Conservation (phyloP, 192 early-diverging fungal genomes). For the Coemansia interrupta region DNA sequence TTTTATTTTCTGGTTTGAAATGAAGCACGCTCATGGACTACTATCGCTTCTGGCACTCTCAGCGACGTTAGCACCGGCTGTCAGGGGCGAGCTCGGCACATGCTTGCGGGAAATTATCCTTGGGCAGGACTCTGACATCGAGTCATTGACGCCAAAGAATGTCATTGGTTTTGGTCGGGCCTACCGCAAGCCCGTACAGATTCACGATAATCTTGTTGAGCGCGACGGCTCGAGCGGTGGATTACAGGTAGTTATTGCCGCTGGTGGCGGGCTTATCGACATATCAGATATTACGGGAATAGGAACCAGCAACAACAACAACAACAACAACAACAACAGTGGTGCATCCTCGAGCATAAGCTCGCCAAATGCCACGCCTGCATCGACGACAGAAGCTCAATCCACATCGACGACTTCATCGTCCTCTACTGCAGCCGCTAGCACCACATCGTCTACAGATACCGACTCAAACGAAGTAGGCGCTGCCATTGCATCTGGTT, state of each 20-base stretch:
- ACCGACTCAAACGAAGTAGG: neutral
- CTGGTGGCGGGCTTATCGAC: constrained; percentile 30
- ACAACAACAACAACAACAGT: neutral
- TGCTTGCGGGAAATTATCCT: constrained; percentile 37
- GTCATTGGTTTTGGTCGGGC: constrained; percentile 2
- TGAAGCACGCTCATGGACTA: neutral
- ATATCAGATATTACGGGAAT: constrained; percentile 19
- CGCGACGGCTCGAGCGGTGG: constrained; percentile 16
- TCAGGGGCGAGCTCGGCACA: constrained; percentile 12
- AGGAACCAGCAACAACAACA: constrained; percentile 4
- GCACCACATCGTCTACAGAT: constrained; percentile 3
- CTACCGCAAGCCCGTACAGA: neutral
- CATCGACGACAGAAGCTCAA: constrained; percentile 7
- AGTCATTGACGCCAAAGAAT: constrained; percentile 24
- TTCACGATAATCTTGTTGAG: constrained; percentile 7
- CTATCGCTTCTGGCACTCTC: neutral
- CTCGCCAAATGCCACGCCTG: neutral
- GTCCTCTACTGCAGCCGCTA: constrained; percentile 5
- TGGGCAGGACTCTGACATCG: constrained; percentile 23
- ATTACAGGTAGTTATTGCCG: constrained; percentile 23
- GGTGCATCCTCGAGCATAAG: neutral
- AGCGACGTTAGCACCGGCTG: neutral
- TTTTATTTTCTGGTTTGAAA: neutral
- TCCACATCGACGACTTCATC: constrained; percentile 6
- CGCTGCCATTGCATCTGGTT: constrained; percentile 1